phyloP scores from a whole-genome alignment of 2,329 filamentous ascomycete species.

The Pyrenophora tritici-repentis region DNA sequence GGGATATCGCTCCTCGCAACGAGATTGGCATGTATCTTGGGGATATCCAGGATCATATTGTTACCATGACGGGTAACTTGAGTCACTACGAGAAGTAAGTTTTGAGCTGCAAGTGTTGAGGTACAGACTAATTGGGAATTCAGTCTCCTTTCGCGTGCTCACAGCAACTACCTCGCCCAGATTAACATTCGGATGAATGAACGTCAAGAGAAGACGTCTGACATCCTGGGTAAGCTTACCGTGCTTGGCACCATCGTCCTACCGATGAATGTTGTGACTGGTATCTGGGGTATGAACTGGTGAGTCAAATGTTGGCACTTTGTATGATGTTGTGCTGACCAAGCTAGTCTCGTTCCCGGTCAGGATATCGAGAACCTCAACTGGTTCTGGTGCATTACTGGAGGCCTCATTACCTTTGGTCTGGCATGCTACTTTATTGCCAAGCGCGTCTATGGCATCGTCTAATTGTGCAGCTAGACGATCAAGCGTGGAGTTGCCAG shows the following conservation, averaged over 20 bases:
- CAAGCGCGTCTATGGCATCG: constrained; percentile 63
- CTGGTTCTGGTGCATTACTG: constrained; percentile 66
- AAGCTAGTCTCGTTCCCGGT: constrained; percentile 74
- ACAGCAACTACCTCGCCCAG: constrained; percentile 97
- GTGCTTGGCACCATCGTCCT: constrained; percentile 96
- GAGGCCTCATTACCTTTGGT: constrained; percentile 77
- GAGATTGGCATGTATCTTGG: constrained; percentile 98
- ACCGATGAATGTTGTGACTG: constrained; percentile 98
- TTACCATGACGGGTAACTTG: constrained; percentile 97
- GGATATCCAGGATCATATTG: constrained; percentile 98
- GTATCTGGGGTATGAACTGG: constrained; percentile 95
- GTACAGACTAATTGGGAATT: constrained; percentile 16
- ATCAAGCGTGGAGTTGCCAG: background rate
- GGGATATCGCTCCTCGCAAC: constrained; percentile 91
- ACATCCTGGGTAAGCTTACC: constrained; percentile 91
- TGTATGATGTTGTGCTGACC: constrained; percentile 6
- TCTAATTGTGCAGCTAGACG: constrained; percentile 17
- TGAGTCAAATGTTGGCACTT: constrained; percentile 12
- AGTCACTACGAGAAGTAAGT: constrained; percentile 93
- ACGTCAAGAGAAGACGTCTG: constrained; percentile 91
- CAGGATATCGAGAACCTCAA: constrained; percentile 74
- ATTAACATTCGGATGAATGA: constrained; percentile 99
- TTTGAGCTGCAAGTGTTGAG: background rate
- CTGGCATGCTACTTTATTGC: constrained; percentile 78
- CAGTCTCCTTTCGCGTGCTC: constrained; percentile 86